Percentiles rank a stretch among this genome's conserved stretches.
These are phyloP conservation scores for Fusarium sp. DNA, from an alignment of 2,329 filamentous ascomycete species.

Conservation along the genomic window DNA sequence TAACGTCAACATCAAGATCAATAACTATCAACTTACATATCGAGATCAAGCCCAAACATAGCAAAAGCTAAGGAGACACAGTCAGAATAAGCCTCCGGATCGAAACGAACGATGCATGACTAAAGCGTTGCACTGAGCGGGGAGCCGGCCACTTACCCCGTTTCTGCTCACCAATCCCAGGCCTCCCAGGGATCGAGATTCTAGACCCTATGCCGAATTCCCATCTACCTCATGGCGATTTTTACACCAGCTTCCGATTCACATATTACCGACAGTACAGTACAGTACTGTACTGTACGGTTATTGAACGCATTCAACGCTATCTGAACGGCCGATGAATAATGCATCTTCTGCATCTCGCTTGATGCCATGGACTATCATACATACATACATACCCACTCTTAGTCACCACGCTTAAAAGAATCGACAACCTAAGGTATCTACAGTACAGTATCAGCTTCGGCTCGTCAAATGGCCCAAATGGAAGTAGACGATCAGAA, in stretches of 20 bases:
- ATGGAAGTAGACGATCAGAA: slow-evolving; percentile 8
- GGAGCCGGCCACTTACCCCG: slow-evolving; percentile 20
- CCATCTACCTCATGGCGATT: slow-evolving; percentile 38
- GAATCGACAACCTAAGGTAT: too few relatives aligned
- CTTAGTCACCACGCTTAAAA: not conserved
- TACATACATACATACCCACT: too few relatives aligned
- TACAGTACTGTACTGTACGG: not conserved
- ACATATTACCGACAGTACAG: slow-evolving; percentile 7
- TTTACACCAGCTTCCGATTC: slow-evolving; percentile 9
- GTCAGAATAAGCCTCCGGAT: slow-evolving; percentile 12
- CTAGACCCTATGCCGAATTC: slow-evolving; percentile 33
- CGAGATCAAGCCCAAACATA: not conserved
- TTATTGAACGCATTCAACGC: not conserved
- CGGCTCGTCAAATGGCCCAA: not conserved
- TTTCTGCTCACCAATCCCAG: slow-evolving; percentile 11
- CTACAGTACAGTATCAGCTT: not conserved
- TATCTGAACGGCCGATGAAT: not conserved
- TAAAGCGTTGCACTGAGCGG: slow-evolving; percentile 17
- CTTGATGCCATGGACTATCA: slow-evolving; percentile 1
- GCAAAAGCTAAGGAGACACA: slow-evolving; percentile 12
- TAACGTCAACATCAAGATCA: not conserved
- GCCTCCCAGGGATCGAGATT: slow-evolving; percentile 39
- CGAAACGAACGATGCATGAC: slow-evolving; percentile 16
- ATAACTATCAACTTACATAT: not conserved
- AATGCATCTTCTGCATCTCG: slow-evolving; percentile 4